These are phyloP conservation scores for Mucor sp. DNA, from an alignment of 371 early-diverging fungal species.

Conservation along the genomic window DNA sequence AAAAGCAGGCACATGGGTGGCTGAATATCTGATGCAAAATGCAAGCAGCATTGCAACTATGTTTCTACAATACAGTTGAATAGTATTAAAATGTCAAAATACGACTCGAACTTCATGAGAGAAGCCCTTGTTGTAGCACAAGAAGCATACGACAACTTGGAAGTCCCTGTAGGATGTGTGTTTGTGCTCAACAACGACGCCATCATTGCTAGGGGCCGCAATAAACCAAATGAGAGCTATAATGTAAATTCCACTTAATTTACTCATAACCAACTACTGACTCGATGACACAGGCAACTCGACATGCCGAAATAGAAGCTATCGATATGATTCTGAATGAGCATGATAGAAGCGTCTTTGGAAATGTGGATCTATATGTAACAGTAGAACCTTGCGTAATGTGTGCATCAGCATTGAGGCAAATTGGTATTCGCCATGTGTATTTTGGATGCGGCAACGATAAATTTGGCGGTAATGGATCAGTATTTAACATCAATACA, in stretches of 20 bases:
- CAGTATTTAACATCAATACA: constrained; percentile 73
- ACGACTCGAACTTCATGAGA: constrained; percentile 43
- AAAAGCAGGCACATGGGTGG: not conserved
- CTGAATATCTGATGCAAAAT: not conserved
- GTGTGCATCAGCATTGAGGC: constrained; percentile 94
- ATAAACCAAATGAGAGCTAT: constrained; percentile 82
- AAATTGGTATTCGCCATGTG: constrained; percentile 75
- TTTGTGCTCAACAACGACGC: constrained; percentile 69
- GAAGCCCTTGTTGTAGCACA: constrained; percentile 57
- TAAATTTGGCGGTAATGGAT: constrained; percentile 95
- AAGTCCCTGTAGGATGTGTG: constrained; percentile 99
- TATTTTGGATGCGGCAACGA: constrained; percentile 94
- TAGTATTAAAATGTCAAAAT: constrained; percentile 21
- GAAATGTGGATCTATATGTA: constrained; percentile 81
- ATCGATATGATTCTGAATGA: constrained; percentile 75
- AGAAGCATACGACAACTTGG: constrained; percentile 83
- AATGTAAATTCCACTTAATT: constrained; percentile 64
- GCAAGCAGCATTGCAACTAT: not conserved
- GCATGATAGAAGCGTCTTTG: constrained; percentile 49
- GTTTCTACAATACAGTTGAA: not conserved
- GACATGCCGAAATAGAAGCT: constrained; percentile 93
- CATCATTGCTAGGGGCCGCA: constrained; percentile 77
- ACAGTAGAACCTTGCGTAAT: constrained; percentile 99
- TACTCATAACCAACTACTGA: not conserved
- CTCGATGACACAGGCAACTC: constrained; percentile 67